Evolutionary conservation across 2,329 filamentous ascomycete genomes (phyloP), one percentile per base, ranked within the genome.

Genomic region (Fusarium xylarioides): DNA sequence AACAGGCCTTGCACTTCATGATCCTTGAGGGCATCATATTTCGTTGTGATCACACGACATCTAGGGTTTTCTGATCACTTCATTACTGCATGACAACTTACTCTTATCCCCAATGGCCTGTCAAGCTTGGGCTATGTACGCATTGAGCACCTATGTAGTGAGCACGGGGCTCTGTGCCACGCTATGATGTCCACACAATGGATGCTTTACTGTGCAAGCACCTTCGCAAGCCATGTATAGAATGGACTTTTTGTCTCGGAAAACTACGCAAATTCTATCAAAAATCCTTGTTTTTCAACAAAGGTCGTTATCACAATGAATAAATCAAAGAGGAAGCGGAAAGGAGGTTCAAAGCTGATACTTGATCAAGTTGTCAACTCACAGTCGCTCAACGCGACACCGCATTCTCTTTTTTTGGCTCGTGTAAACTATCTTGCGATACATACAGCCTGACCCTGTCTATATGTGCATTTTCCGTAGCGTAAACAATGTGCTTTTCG

Each of bases 281-380:
- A 12, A 19, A 50, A 44, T 43, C 8, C 8, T 15, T 46, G 23
- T 6, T 12, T 19, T 23, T 37, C 19, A 19, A 35, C n/a, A 30
- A 21, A 57, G 18, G 35, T 19, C 12, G 16, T 40, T 16, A 42
- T 43, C 14, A 43, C 57, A 42, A 40, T n/a, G 26, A 67, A 59
- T 72, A 74, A 74, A 72, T 74, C 71, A 71, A 74, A 37, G 64
- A 72, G 38, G 58, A 54, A 58, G 68, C 67, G 59, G 34, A 44
- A 46, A 11, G 38, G 21, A 56, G 68, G 59, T 16, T 49, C 63
- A 65, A 74, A 74, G 52, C 67, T 74, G 60, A 71, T 74, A 65
- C 71, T 61, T 58, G 43, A 62, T 64, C 38, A 71, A 67, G 71
- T 64, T 57, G 57, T 74, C 35, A 66, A 69, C 63, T 59, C 67